Evolutionary conservation across 176 grass and related monocot species (phyloP), one percentile per base, ranked within the genome.

Genomic region (Carex scoparia): DNA sequence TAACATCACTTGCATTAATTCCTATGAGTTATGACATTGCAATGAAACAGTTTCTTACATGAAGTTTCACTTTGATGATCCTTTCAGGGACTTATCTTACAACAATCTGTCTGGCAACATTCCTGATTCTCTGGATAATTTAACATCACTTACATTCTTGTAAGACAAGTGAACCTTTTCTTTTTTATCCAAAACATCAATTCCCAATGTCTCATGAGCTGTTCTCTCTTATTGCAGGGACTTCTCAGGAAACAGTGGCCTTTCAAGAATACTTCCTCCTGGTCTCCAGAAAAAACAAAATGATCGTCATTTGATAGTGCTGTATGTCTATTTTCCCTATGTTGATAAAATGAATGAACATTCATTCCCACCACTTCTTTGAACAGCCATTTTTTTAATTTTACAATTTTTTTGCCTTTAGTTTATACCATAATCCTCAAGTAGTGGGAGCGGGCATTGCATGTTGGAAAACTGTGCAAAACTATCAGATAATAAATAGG

Each of bases 261-360:
- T 82, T 65, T 82, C 60, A 13, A 82, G 1, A 23, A 70, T 85
- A 16, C 44, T 94, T 81, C 92, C 87, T 84, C 11, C 37, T 53
- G 74, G 40, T 48, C 92, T 94, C 12, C 89, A 85, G 10, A 81
- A 83, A 70, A 84, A 56, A 89, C 65, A 85, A 32, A 62, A 64
- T 0, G 61, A 87, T 73, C 78, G 84, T 18, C 64, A 30, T 6
- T 63, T 91, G 11, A 83, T 1, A 74, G 71, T 90, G 72, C 79
- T 89, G 89, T 90, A 85, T n/a, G 79, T 81, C 14, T 58, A 3
- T 42, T 13, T 49, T 27, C 3, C n/a, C 19, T 10, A 75, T 53
- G 9, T 51, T 53, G 4, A 27, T 73, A 0, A 28, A 75, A 53
- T 13, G 13, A 4, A 53, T 49, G 3, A 49, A 51, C 4, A 1